Conservation (phyloP, 257 asterid genomes). For the Echium plantagineum region DNA sequence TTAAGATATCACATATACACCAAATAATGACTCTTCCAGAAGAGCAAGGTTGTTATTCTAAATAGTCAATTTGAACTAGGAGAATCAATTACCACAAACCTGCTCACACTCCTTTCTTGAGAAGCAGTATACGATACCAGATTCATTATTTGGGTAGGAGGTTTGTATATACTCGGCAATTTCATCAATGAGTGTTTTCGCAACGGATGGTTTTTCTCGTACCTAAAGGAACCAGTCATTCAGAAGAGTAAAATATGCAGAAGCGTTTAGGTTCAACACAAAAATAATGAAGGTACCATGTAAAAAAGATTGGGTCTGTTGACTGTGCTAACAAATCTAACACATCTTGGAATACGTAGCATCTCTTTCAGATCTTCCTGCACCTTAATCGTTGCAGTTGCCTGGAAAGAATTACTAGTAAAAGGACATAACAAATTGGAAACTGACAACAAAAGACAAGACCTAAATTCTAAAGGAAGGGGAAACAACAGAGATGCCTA, state of each 20-base stretch:
- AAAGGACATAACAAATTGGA: constrained; percentile 4
- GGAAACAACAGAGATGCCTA: background rate
- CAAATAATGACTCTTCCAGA: background rate
- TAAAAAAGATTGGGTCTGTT: constrained; percentile 94
- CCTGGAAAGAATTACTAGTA: constrained; percentile 36
- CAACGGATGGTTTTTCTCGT: constrained; percentile 75
- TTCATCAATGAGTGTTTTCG: constrained; percentile 60
- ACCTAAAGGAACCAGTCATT: constrained; percentile 35
- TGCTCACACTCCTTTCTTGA: constrained; percentile 97
- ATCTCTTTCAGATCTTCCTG: constrained; percentile 86
- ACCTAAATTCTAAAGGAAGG: background rate
- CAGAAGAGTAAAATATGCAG: constrained; percentile 10
- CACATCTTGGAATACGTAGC: constrained; percentile 71
- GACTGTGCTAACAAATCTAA: constrained; percentile 83
- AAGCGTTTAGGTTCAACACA: constrained; percentile 2
- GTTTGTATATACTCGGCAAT: constrained; percentile 68
- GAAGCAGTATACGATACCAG: constrained; percentile 96
- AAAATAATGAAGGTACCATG: constrained; percentile 41
- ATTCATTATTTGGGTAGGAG: constrained; percentile 80
- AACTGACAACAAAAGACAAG: constrained; percentile 4
- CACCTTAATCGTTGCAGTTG: constrained; percentile 90
- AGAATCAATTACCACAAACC: constrained; percentile 28
- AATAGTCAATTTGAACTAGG: background rate
- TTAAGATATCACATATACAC: constrained; percentile 1
- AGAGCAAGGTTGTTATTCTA: background rate